phyloP scores from a whole-genome alignment of 2,329 filamentous ascomycete species.

The Teratosphaeria zuluensis region DNA sequence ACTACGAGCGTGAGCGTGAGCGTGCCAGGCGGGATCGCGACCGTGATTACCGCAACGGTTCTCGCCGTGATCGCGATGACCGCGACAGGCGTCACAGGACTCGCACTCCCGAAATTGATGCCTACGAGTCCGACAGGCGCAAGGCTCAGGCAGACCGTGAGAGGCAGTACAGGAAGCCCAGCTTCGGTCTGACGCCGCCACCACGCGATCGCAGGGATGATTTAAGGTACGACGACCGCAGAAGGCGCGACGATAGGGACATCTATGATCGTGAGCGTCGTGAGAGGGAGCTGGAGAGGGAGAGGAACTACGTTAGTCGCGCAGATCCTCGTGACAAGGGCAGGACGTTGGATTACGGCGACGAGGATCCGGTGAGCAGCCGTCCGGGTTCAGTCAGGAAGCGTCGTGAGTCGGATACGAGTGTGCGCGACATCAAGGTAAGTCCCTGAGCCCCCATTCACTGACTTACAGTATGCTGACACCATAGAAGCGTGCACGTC shows the following conservation, averaged over 20 bases:
- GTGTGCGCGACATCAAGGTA: slow-evolving; percentile 34
- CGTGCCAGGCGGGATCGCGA: slow-evolving; percentile 33
- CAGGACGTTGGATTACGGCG: slow-evolving; percentile 87
- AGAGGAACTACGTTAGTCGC: slow-evolving; percentile 72
- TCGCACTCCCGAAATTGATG: slow-evolving; percentile 76
- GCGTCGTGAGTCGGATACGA: slow-evolving; percentile 54
- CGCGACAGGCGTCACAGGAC: slow-evolving; percentile 36
- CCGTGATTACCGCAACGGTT: slow-evolving; percentile 48
- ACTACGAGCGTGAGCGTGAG: slow-evolving; percentile 37
- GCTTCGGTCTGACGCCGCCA: slow-evolving; percentile 27
- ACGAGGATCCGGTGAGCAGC: slow-evolving; percentile 45
- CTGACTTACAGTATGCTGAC: not conserved
- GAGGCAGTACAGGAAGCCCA: slow-evolving; percentile 75
- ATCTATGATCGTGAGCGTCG: slow-evolving; percentile 78
- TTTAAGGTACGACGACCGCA: slow-evolving; percentile 16
- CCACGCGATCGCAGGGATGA: slow-evolving; percentile 20
- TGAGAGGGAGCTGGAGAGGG: slow-evolving; percentile 81
- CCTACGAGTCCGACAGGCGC: slow-evolving; percentile 89
- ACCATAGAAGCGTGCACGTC: not conserved
- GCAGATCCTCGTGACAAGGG: slow-evolving; percentile 71
- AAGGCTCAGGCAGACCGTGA: slow-evolving; percentile 91
- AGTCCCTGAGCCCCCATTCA: slow-evolving; percentile 6
- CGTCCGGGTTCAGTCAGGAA: slow-evolving; percentile 52
- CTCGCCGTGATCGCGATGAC: slow-evolving; percentile 33
- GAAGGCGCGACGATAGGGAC: slow-evolving; percentile 26